These are phyloP conservation scores for Metschnikowia arizonensis DNA, from an alignment of 805 yeast species.

Conservation along the genomic window DNA sequence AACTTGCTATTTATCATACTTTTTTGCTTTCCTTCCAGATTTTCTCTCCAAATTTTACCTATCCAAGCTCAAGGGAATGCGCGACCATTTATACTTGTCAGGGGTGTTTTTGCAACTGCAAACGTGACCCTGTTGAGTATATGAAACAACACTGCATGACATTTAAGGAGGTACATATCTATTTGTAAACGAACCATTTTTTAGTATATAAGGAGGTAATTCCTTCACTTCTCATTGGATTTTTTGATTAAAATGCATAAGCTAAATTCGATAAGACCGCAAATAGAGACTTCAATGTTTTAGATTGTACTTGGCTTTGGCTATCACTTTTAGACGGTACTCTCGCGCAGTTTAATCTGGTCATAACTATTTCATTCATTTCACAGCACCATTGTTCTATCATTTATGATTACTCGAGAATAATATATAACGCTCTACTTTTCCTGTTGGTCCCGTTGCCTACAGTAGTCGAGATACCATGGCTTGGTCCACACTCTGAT, in stretches of 20 bases:
- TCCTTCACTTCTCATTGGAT: no score
- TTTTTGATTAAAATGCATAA: neutral
- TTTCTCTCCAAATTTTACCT: neutral
- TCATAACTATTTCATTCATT: neutral
- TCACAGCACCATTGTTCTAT: neutral
- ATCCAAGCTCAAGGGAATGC: neutral
- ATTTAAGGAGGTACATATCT: neutral
- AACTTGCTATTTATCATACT: neutral
- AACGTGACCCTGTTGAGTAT: neutral
- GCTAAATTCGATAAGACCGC: no score
- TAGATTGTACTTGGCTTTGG: no score
- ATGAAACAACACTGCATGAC: slow-evolving; percentile 2
- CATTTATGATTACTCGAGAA: neutral
- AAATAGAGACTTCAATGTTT: no score
- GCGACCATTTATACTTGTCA: neutral
- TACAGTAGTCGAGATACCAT: slow-evolving; percentile 35
- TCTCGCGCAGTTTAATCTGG: neutral
- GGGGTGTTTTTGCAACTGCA: neutral
- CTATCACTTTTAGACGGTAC: no score
- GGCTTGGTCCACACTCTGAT: slow-evolving; percentile 57
- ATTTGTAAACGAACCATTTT: neutral
- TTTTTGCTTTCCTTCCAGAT: neutral
- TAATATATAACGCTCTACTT: slow-evolving; percentile 1
- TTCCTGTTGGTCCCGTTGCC: slow-evolving; percentile 12
- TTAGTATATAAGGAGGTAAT: neutral